A percentile compares a stretch with the other conserved stretches of the same genome.
phyloP scores from a whole-genome alignment of 306 rosid species.

The Vigna trinervia region DNA sequence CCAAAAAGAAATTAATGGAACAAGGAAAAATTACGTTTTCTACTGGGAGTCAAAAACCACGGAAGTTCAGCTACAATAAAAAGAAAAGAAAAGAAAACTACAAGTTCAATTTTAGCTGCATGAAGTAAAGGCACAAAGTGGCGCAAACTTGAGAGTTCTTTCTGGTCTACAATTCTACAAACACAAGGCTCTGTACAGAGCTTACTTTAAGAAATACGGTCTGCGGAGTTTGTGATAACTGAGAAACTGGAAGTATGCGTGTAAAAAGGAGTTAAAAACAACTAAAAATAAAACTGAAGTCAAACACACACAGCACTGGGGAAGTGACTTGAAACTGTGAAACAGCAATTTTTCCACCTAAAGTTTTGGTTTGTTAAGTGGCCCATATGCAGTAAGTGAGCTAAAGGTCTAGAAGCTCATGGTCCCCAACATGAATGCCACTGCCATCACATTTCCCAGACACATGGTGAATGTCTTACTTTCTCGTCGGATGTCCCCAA shows the following conservation, averaged over 20 bases:
- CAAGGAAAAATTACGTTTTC: conserved; percentile 31
- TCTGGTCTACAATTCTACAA: conserved; percentile 21
- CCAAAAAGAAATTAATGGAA: conserved; percentile 31
- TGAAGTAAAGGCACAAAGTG: conserved; percentile 38
- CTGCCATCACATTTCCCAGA: conserved; percentile 42
- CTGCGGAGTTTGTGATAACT: conserved; percentile 21
- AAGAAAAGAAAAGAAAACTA: background rate
- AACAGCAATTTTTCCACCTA: conserved; percentile 41
- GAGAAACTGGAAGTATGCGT: conserved; percentile 18
- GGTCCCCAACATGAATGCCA: conserved; percentile 49
- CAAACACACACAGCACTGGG: conserved; percentile 31
- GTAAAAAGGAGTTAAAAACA: conserved; percentile 5
- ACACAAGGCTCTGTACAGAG: conserved; percentile 40
- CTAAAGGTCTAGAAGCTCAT: conserved; percentile 42
- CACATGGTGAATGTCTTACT: conserved; percentile 57
- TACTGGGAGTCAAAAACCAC: conserved; percentile 22
- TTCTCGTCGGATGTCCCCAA: conserved; percentile 37
- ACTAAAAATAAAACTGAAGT: background rate
- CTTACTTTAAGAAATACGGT: conserved; percentile 38
- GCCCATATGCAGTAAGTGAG: conserved; percentile 46
- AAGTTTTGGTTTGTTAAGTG: conserved; percentile 42
- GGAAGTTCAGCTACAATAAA: conserved; percentile 11
- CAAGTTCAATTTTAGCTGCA: conserved; percentile 22
- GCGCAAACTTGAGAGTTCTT: conserved; percentile 39
- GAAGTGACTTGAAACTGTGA: conserved; percentile 23